These are phyloP conservation scores for Trametopsis cervina DNA, from an alignment of 768 basidiomycete species.

Conservation along the genomic window DNA sequence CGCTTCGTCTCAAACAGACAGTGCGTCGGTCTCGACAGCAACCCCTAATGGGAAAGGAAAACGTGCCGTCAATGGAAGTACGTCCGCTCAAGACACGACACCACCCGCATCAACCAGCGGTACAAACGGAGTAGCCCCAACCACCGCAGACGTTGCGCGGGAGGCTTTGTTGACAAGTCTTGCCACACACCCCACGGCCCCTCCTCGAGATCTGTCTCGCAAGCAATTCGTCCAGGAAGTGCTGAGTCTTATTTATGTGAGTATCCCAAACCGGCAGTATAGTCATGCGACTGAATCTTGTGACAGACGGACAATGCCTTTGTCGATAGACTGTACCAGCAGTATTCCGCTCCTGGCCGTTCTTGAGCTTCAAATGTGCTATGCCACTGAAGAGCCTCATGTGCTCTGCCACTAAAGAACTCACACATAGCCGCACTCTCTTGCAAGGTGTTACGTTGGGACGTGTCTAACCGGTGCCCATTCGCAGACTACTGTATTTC, in stretches of 20 bases:
- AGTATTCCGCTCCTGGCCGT: constrained; percentile 28
- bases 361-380: too few species aligned
- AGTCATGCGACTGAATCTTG: too few species aligned
- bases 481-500: not conserved
- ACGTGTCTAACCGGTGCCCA: not conserved
- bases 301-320: constrained; percentile 63
- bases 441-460: not conserved
- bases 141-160: constrained; percentile 9
- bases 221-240: constrained; percentile 59
- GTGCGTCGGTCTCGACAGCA: constrained; percentile 2
- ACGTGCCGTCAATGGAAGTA: not conserved
- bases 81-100: not conserved
- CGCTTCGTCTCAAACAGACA: not conserved
- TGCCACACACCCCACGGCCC: constrained; percentile 9
- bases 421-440: too few species aligned
- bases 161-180: constrained; percentile 13
- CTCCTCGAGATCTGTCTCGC: constrained; percentile 7
- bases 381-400: too few species aligned
- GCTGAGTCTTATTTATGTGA: constrained; percentile 45
- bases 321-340: constrained; percentile 52
- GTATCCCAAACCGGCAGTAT: too few species aligned
- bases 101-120: not conserved
- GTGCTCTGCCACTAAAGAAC: too few species aligned
- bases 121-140: not conserved
- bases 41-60: not conserved